Evolutionary conservation across 371 early-diverging fungal species (phyloP), one percentile per base, ranked within the genome.

Genomic region (Mortierella sp.): DNA sequence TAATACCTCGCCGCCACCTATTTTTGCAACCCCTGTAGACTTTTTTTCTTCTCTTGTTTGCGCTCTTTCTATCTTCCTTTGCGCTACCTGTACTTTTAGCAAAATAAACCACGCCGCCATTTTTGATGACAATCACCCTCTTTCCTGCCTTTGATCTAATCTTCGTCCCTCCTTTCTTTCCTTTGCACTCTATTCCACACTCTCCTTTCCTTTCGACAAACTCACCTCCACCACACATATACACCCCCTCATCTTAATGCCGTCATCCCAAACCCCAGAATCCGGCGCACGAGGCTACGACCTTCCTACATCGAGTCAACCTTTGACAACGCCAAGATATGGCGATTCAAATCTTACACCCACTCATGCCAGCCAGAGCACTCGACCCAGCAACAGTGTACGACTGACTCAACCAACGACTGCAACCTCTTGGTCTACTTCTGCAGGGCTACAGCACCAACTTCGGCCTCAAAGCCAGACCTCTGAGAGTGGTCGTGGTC

Each of bases 1-100:
- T 31, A 34, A 76, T 76, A 76, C 76, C 76, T 57, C 26, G 58
- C 74, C 14, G 55, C 16, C 44, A 10, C 26, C 3, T 31, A 50
- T 38, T 14, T 21, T 3, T 73, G 45, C 50, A 21, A 3, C 42
- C 31, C 14, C 19, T 54, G 31, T 52, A 28, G 55, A 48, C 54
- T 57, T 74, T 47, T 47, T 47, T 47, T 47, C 13, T 44, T 44
- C 13, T 47, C 47, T 47, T 47, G 47, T 47, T 47, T 9, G 47
- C 52, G 13, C n/a, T 26, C 24, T 38, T 74, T 5, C 42, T 5
- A 38, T 38, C 45, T 58, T 57, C 16, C 28, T 74, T 44, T 65
- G 0, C 9, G 21, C 42, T 5, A 1, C 68, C 21, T 68, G 68
- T 68, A 68, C 44, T 68, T 68, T 1, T 68, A 68, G 1, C 21